These are phyloP conservation scores for Leccinum subtestaceum DNA, from an alignment of 768 basidiomycete species.

Conservation along the genomic window DNA sequence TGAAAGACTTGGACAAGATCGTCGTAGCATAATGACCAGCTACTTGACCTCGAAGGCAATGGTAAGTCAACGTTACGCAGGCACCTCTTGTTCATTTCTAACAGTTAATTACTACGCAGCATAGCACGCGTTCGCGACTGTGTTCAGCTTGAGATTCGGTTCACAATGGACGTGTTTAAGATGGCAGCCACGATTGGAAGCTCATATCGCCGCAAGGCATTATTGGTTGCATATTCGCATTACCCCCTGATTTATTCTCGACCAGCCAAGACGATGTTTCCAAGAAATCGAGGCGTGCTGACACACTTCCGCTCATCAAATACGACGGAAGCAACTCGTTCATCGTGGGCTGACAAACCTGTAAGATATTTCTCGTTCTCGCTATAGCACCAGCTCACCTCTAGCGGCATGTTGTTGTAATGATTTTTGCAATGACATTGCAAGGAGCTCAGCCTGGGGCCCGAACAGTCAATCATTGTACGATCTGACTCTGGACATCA, in stretches of 20 bases:
- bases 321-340: not conserved
- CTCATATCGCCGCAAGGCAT: not conserved
- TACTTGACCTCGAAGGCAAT: not conserved
- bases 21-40: not conserved
- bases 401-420: slow-evolving; percentile 17
- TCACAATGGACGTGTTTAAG: not conserved
- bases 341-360: not conserved
- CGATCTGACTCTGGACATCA: slow-evolving; percentile 21
- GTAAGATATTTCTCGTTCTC: not conserved
- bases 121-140: not conserved
- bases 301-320: slow-evolving; percentile 24
- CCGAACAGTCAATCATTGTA: slow-evolving; percentile 8
- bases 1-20: not conserved
- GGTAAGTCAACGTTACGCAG: not conserved
- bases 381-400: not conserved
- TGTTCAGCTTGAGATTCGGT: not conserved
- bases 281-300: slow-evolving; percentile 5
- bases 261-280: slow-evolving; percentile 1
- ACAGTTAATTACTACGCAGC: not conserved
- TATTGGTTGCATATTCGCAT: not conserved
- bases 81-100: not conserved
- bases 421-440: slow-evolving; percentile 34
- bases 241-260: too few species aligned
- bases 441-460: slow-evolving; percentile 17
- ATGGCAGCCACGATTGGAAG: not conserved